Base-by-base conservation (phyloP, 1,284 basidiomycete species). In the Mycena sp. region DNA sequence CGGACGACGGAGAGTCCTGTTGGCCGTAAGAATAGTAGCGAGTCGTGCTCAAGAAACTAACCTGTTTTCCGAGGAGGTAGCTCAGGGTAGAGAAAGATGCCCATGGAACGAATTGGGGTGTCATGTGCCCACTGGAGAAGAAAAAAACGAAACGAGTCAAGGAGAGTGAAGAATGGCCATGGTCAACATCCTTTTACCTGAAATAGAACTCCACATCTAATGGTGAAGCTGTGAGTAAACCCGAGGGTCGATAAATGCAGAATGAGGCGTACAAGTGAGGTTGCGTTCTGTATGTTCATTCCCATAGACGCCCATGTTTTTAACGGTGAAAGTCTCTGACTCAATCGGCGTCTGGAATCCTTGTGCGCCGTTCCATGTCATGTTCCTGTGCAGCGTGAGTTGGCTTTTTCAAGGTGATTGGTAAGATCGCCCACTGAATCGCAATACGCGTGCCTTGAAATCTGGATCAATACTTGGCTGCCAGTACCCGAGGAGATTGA, bases 291-390 rank as follows among this genome's bases (percentile, higher is more conserved):
- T 80, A 64, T 90, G 88, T 72, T 80, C 76, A 26, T 76, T 85
- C 1, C 89, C 89, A 48, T 82, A 81, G 1, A 86, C 83, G 44
- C 88, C 89, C 67, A 90, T 79, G 52, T 85, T 83, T 53, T 89
- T 83, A 29, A 91, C 81, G 44, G 85, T 77, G 75, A 91, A 89
- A 38, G 78, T 86, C 67, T 90, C 88, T 17, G 79, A 70, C 57
- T 78, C 70, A 30, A 89, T 87, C 6, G 87, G 85, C 0, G 80
- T 85, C 66, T 89, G 88, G 80, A 89, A 89, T 1, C 89, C 88
- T 73, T 90, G 89, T 30, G 41, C 32, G 35, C 87, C 87, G 64
- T 80, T 80, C 89, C 89, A 88, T 77, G 71, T 76, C 70, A 71
- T 77, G 61, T 80, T 78, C 62, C 74, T 79, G 40, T 45, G 32